Evolutionary conservation across 148 eudicot species (phyloP).

Genomic region (Cornus controversa): DNA sequence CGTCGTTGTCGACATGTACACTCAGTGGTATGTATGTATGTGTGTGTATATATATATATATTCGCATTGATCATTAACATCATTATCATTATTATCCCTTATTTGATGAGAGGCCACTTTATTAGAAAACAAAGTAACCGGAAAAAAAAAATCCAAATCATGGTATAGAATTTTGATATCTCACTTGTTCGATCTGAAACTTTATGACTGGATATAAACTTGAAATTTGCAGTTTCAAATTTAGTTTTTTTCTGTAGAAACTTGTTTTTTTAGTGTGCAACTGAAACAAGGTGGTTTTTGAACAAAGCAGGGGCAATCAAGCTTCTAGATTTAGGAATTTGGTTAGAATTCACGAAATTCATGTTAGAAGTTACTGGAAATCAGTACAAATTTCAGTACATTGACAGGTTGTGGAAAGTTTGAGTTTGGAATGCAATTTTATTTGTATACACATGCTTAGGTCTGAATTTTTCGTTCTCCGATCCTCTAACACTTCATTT

Average conservation of each 20-base stretch:
- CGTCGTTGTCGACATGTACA: slow-evolving; percentile 84
- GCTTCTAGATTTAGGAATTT: not conserved
- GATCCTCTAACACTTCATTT: too few relatives aligned
- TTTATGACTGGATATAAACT: not conserved
- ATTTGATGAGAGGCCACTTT: too few relatives aligned
- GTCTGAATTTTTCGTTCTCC: not conserved
- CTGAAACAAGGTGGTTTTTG: too few relatives aligned
- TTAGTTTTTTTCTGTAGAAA: too few relatives aligned
- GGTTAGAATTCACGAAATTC: not conserved
- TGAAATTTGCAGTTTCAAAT: too few relatives aligned
- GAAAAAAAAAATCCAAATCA: too few relatives aligned
- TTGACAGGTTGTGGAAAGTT: not conserved
- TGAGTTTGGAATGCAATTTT: not conserved
- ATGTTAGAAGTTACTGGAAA: too few relatives aligned
- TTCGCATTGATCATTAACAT: not conserved
- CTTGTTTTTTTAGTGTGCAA: too few relatives aligned
- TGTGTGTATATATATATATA: not conserved
- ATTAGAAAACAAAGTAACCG: too few relatives aligned
- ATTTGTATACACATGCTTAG: not conserved
- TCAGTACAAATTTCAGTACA: not conserved
- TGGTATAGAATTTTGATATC: too few relatives aligned
- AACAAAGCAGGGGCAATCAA: too few relatives aligned
- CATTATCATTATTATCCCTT: too few relatives aligned
- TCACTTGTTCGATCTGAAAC: not conserved
- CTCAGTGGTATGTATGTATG: slow-evolving; percentile 61